These are phyloP conservation scores for Ilex asprella DNA, from an alignment of 257 asterid genomes.

Conservation along the genomic window DNA sequence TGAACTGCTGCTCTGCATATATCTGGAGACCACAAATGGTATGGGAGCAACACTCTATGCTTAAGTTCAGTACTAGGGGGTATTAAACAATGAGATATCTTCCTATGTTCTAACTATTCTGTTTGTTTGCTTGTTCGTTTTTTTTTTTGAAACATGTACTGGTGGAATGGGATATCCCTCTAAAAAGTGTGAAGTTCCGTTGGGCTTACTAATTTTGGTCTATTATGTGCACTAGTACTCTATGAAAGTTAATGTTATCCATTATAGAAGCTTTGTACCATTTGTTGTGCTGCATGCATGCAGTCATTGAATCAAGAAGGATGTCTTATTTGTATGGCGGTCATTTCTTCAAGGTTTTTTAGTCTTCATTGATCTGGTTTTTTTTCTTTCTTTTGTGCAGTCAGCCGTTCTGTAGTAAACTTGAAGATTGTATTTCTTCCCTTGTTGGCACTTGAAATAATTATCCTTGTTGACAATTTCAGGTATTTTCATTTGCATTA, in stretches of 20 bases:
- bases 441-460: slow-evolving; percentile 71
- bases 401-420: slow-evolving; percentile 52
- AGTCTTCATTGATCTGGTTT: slow-evolving; percentile 16
- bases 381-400: slow-evolving; percentile 45
- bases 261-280: slow-evolving; percentile 6
- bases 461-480: slow-evolving; percentile 78
- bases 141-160: neutral
- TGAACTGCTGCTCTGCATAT: slow-evolving; percentile 94
- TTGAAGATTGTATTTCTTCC: slow-evolving; percentile 91
- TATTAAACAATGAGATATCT: no score
- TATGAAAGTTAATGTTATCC: neutral
- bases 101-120: neutral
- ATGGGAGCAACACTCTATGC: slow-evolving; percentile 30
- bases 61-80: neutral
- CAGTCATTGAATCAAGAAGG: slow-evolving; percentile 8
- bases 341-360: slow-evolving; percentile 6
- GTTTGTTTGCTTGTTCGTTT: no score
- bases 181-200: neutral
- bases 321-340: slow-evolving; percentile 1
- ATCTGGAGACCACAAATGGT: slow-evolving; percentile 82
- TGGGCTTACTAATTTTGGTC: neutral
- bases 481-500: slow-evolving; percentile 41
- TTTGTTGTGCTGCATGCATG: slow-evolving; percentile 2
- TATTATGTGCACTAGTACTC: no score
- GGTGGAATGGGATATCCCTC: neutral